Conservation (phyloP, 2,329 filamentous ascomycete genomes). For the Calonectria honghensis region DNA sequence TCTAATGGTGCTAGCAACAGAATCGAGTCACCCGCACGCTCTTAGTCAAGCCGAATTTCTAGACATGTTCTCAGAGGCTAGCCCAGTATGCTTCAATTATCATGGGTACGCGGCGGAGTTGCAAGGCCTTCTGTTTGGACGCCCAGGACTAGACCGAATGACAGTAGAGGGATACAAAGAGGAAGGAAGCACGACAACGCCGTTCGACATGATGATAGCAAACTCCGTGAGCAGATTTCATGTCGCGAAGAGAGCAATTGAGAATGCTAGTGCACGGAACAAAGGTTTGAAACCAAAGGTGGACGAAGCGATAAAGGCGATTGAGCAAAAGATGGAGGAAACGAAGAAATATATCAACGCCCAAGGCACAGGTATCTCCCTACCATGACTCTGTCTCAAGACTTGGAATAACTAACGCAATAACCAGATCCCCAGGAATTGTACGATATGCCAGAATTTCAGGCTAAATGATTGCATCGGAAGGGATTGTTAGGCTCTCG, state of each 20-base stretch:
- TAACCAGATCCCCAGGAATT: constrained; percentile 49
- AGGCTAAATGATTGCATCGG: not conserved
- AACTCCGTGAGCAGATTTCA: constrained; percentile 61
- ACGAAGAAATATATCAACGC: constrained; percentile 71
- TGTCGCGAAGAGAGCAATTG: not conserved
- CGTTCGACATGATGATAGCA: constrained; percentile 81
- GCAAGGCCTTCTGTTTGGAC: constrained; percentile 76
- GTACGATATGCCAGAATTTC: constrained; percentile 50
- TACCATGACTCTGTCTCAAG: too few species aligned
- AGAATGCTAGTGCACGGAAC: not conserved
- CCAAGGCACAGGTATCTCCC: constrained; percentile 69
- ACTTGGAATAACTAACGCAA: not conserved
- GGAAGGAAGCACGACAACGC: constrained; percentile 80
- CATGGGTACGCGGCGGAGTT: constrained; percentile 79
- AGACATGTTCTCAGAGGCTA: constrained; percentile 74
- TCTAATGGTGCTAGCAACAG: constrained; percentile 76
- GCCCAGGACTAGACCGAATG: constrained; percentile 71
- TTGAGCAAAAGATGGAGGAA: constrained; percentile 69
- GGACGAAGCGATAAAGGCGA: constrained; percentile 55
- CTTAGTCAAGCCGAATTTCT: constrained; percentile 71
- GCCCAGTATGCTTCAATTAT: constrained; percentile 78
- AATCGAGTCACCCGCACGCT: constrained; percentile 75
- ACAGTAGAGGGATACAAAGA: constrained; percentile 77
- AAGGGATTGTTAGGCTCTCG: not conserved
- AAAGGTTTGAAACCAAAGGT: not conserved